Evolutionary conservation across 2,329 filamentous ascomycete species (phyloP), one percentile per base, ranked within the genome.

Genomic region (Talaromyces funiculosus): DNA sequence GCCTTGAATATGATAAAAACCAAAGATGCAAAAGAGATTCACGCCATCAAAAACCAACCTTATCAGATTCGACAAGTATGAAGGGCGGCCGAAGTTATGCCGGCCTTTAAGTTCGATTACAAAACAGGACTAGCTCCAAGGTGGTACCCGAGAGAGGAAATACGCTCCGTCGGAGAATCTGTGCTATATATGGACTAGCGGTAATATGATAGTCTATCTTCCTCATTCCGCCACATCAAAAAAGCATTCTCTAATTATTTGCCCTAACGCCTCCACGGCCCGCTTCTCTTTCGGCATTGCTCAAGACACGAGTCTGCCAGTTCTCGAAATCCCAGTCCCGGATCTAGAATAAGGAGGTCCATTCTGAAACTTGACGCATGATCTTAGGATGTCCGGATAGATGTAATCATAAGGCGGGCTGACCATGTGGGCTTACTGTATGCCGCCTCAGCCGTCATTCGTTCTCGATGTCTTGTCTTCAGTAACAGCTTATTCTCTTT

Each of bases 101-200:
- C 42, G 5, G 6, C 20, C 12, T 20, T 45, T 24, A 7, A n/a
- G 7, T 3, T 45, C 5, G 20, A 37, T 24, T 24, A 10, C 18
- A n/a, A 18, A 35, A 24, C 12, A 20, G 14, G 18, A 35, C 2
- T 40, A 54, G 53, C 35, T 8, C 8, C 7, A 4, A 1, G 10
- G 6, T 7, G 5, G 7, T 10, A 29, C 9, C n/a, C 24, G 24
- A 53, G 9, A 4, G 1, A 24, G 58, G 58, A 37, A 54, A 29
- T 35, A 60, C 7, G 58, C 58, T 60, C 51, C 58, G 49, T 20
- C 58, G 58, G 58, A 55, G 51, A 24, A 35, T 55, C 2, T 45
- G 7, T 26, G 8, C 31, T 26, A 1, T 38, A 29, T 31, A 22
- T 9, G 53, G 37, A 18, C 37, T 55, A 55, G 53, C 35, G 35